Evolutionary conservation across 2,329 filamentous ascomycete genomes (phyloP).

Genomic region (Chaetoscypha palmicola): DNA sequence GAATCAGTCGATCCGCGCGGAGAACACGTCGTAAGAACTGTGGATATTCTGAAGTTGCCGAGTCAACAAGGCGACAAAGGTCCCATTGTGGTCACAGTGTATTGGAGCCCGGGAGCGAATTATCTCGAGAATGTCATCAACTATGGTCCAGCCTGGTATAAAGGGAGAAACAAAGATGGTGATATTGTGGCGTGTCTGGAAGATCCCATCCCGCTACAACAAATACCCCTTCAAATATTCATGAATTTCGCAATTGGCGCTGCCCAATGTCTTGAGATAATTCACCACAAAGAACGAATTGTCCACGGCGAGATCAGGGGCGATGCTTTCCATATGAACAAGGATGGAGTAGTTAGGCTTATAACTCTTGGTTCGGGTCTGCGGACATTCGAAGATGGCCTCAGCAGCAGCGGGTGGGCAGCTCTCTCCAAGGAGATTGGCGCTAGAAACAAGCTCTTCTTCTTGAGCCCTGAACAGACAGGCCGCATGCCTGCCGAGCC

Average conservation of each 20-base stretch:
- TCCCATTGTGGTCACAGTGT: constrained; percentile 71
- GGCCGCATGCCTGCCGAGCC: constrained; percentile 88
- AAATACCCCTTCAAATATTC: constrained; percentile 68
- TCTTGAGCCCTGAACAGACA: constrained; percentile 91
- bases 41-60: constrained; percentile 70
- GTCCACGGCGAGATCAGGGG: constrained; percentile 87
- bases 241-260: constrained; percentile 89
- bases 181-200: constrained; percentile 29
- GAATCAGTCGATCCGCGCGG: constrained; percentile 64
- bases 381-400: constrained; percentile 81
- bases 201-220: constrained; percentile 42
- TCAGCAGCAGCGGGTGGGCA: constrained; percentile 82
- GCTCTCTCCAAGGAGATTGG: constrained; percentile 75
- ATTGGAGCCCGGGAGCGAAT: constrained; percentile 70
- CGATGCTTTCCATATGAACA: constrained; percentile 84
- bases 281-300: constrained; percentile 82
- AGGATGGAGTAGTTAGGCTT: constrained; percentile 66
- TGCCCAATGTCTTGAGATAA: constrained; percentile 74
- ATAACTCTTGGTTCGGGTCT: constrained; percentile 82
- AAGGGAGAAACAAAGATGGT: constrained; percentile 46
- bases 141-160: constrained; percentile 70
- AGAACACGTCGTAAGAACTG: constrained; percentile 69
- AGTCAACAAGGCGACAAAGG: constrained; percentile 61
- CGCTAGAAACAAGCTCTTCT: constrained; percentile 81
- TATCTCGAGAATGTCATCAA: constrained; percentile 64